Conservation (phyloP, 2,329 filamentous ascomycete species). For the Pyricularia pennisetigena region DNA sequence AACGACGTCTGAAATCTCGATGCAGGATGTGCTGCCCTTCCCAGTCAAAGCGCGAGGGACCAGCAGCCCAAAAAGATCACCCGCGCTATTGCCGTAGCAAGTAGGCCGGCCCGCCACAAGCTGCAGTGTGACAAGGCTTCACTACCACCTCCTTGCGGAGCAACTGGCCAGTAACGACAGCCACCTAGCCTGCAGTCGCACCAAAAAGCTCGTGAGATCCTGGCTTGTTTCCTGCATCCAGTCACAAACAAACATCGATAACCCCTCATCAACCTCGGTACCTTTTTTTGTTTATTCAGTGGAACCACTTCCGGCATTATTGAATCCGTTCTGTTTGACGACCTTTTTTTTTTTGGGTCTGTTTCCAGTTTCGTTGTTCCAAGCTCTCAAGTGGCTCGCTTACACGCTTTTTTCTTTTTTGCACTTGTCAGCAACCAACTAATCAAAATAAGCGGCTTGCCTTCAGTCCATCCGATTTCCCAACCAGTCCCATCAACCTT, state of each 20-base stretch:
- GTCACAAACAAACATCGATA: background rate
- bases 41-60: background rate
- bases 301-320: background rate
- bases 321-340: background rate
- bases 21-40: background rate
- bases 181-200: background rate
- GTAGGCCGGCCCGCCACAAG: background rate
- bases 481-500: background rate
- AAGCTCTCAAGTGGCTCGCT: background rate
- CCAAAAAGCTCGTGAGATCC: background rate
- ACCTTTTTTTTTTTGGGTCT: background rate
- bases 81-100: background rate
- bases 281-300: background rate
- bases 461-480: background rate
- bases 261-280: background rate
- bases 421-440: background rate
- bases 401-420: background rate
- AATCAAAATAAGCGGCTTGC: background rate
- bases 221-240: background rate
- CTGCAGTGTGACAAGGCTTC: background rate
- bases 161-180: too few species aligned
- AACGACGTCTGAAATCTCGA: background rate
- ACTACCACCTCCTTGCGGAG: background rate
- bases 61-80: background rate
- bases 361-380: background rate